Base-by-base conservation (phyloP, 768 basidiomycete species). In the Naganishia vishniacii region DNA sequence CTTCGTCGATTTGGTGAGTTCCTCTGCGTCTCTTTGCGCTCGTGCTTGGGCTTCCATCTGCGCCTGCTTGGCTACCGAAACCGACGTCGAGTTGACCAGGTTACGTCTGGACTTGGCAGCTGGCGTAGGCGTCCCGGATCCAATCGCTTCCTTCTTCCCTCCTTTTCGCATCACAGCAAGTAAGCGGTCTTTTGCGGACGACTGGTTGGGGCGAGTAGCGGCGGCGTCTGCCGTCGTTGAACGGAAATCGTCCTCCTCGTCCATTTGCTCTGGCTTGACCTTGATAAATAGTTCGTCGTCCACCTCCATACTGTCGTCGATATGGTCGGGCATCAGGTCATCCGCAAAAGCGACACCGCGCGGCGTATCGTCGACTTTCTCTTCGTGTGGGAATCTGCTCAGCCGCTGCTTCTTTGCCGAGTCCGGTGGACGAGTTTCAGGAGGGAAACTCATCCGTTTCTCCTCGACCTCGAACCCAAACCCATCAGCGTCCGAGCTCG, bases 201-300 rank as follows among this genome's bases (percentile, higher is more conserved):
- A 62, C 12, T 25, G 18, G 42, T 46, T 56, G 15, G 61, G 32
- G 11, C 53, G 56, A 45, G 37, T 62, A 16, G 18, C 48, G 18
- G 26, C 31, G 6, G 40, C n/a, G n/a, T 28, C 49, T 23, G 45
- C 51, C 2, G 51, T 44, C n/a, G 51, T 44, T 25, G 48, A 73
- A 66, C 29, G 67, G 68, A 34, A 72, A 65, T 65, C 73, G 65
- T 73, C 66, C 70, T 77, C 68, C 69, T 73, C 75, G 61, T 68
- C 56, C 29, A 56, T 56, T 61, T 69, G 72, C 68, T 69, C 71
- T 61, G 53, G 49, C 42, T 70, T 69, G 51, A 73, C 69, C n/a
- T 62, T 59, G 45, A 49, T 64, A 40, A 70, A 66, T 12, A 34
- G 26, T 18, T 47, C 49, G 15, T 41, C 49, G 28, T 56, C 48